Base-by-base conservation (phyloP, 2,329 filamentous ascomycete species). In the Trichophaea hybrida region DNA sequence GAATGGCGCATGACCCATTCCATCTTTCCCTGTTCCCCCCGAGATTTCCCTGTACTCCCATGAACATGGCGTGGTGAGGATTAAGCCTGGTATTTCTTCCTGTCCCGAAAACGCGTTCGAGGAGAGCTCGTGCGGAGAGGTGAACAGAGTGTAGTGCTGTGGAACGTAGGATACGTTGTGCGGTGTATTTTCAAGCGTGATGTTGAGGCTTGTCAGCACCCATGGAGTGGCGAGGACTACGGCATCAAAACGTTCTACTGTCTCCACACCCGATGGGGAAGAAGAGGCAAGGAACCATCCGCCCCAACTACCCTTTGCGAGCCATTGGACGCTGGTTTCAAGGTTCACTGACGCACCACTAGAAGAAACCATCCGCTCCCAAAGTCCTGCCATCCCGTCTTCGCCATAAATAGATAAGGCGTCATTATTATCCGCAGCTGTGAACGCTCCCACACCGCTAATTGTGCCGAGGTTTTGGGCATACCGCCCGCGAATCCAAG, bases 401-500 rank as follows among this genome's bases (percentile, higher is more conserved):
- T 10, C 93, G 4, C 89, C 88, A 12, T 79, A 72, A 0, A 97
- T 79, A 12, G 85, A 77, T 71, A 88, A 80, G 0, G 90, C 88
- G 3, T 88, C 88, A 55, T 91, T 84, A 0, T 89, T 86, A 3
- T 90, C 86, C 81, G 96, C 87, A 44, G 89, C 90, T 1, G 93
- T 84, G 84, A 96, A 88, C 1, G 90, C 82, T 68, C 93, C 88
- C 1, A 98, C 74, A 0, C 88, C 93, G 69, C 96, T 89, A 51
- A 97, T 91, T 37, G 81, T 75, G n/a, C 76, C 80, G 13, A 97
- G 73, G 67, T 97, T 96, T 52, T 90, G 87, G 0, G 86, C 91
- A 73, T 96, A 97, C 72, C 97, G 97, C 63, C 96, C 91, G 17
- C 93, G 80, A 0, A 90, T 95, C 61, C 84, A 86, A 1, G 90